Percentiles rank a stretch among this genome's conserved stretches.
These are phyloP conservation scores for Zarea fungicola DNA, from an alignment of 2,329 filamentous ascomycete species.

Conservation along the genomic window DNA sequence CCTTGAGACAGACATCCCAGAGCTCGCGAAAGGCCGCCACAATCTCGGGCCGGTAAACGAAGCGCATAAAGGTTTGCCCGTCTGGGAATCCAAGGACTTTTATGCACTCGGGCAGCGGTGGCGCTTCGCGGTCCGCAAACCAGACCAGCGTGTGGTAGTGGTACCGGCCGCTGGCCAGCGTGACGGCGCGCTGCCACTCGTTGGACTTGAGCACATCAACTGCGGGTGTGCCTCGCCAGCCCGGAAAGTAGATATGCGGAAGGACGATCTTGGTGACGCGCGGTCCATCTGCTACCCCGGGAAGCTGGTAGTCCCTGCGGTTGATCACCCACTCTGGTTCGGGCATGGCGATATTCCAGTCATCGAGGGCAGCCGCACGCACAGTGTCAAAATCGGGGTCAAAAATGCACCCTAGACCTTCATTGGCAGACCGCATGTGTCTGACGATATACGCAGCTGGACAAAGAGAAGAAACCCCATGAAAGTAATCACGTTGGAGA, in stretches of 20 bases:
- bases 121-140: too few relatives aligned
- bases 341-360: too few relatives aligned
- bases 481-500: background rate
- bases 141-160: background rate
- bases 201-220: background rate
- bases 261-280: too few relatives aligned
- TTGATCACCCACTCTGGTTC: too few relatives aligned
- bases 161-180: background rate
- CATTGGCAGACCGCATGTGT: background rate
- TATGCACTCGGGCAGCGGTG: rapidly evolving
- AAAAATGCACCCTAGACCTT: too few relatives aligned
- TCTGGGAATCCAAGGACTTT: constrained; percentile 1
- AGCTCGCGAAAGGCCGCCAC: constrained; percentile 2
- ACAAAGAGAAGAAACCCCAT: background rate
- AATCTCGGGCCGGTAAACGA: background rate
- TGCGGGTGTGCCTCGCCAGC: background rate
- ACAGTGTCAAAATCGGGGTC: too few relatives aligned
- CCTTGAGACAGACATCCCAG: background rate
- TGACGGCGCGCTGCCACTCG: background rate
- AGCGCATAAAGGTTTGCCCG: background rate
- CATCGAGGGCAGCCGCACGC: too few relatives aligned
- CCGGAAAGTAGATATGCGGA: background rate
- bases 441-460: background rate
- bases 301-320: too few relatives aligned
- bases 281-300: too few relatives aligned